phyloP scores from a whole-genome alignment of 371 early-diverging fungal genomes.

The Smittium mucronatum region DNA sequence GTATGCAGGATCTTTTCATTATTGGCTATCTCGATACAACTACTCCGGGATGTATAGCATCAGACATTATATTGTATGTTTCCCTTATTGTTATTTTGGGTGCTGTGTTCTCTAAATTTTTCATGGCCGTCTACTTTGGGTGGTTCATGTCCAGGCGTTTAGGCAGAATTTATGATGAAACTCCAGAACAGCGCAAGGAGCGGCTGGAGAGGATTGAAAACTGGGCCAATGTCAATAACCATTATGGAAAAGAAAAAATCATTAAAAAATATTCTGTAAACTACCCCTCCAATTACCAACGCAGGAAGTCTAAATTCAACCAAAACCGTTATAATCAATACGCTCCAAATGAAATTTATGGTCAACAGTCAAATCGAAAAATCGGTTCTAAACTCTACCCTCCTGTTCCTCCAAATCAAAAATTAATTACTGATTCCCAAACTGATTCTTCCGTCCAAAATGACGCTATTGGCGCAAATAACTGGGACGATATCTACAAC shows the following conservation, averaged over 20 bases:
- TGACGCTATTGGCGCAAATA: too few species aligned
- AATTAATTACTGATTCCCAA: conserved; percentile 32
- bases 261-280: conserved; percentile 26
- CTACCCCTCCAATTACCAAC: too few species aligned
- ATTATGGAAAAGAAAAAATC: conserved; percentile 30
- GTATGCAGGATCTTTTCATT: conserved; percentile 52
- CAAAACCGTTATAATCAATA: too few species aligned
- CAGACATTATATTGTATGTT: conserved; percentile 60
- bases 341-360: too few species aligned
- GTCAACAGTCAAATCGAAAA: too few species aligned
- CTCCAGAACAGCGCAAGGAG: conserved; percentile 40
- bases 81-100: conserved; percentile 65
- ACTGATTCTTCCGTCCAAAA: too few species aligned
- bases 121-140: conserved; percentile 68
- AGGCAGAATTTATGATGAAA: conserved; percentile 56
- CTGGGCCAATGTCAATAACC: conserved; percentile 53
- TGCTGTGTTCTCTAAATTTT: conserved; percentile 65
- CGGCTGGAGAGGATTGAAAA: conserved; percentile 41
- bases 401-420: conserved; percentile 27
- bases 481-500: too few species aligned
- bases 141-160: conserved; percentile 63
- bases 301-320: too few species aligned
- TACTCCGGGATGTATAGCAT: conserved; percentile 63
- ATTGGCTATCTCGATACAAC: conserved; percentile 61
- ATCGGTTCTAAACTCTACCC: conserved; percentile 24